Evolutionary conservation across 768 basidiomycete species (phyloP).

Genomic region (Suillus americanus): DNA sequence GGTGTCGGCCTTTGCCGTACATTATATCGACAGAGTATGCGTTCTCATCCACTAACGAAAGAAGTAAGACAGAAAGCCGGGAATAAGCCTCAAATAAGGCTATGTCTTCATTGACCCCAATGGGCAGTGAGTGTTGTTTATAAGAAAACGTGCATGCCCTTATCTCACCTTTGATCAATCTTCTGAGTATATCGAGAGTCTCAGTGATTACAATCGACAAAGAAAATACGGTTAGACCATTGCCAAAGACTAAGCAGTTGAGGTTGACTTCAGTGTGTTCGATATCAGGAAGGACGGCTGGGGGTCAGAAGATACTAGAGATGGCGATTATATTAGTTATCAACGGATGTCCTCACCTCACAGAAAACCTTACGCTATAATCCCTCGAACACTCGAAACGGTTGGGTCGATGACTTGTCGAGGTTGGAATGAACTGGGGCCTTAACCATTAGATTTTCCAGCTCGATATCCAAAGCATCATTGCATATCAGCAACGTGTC

Average conservation of each 20-base stretch:
- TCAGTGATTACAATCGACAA: slow-evolving; percentile 5
- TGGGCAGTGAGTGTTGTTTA: no score
- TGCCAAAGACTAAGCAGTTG: slow-evolving; percentile 4
- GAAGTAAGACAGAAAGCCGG: neutral
- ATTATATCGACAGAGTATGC: neutral
- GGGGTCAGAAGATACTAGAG: neutral
- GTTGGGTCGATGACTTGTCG: neutral
- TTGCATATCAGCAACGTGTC: neutral
- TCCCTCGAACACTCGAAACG: neutral
- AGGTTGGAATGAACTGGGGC: neutral
- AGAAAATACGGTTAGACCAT: neutral
- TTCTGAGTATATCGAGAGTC: neutral
- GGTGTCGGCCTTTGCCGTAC: neutral
- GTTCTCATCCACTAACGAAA: neutral
- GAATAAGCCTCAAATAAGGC: no score
- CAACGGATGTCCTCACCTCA: neutral
- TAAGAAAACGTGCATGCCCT: neutral
- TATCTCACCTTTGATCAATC: slow-evolving; percentile 5
- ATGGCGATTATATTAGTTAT: neutral
- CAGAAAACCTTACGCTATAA: neutral
- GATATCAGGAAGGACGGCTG: neutral
- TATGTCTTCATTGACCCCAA: no score
- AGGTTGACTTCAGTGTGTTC: neutral
- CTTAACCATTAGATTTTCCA: neutral
- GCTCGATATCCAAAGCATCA: neutral